phyloP scores from a whole-genome alignment of 352 stramenopile genomes.

The Phytopythium litorale region DNA sequence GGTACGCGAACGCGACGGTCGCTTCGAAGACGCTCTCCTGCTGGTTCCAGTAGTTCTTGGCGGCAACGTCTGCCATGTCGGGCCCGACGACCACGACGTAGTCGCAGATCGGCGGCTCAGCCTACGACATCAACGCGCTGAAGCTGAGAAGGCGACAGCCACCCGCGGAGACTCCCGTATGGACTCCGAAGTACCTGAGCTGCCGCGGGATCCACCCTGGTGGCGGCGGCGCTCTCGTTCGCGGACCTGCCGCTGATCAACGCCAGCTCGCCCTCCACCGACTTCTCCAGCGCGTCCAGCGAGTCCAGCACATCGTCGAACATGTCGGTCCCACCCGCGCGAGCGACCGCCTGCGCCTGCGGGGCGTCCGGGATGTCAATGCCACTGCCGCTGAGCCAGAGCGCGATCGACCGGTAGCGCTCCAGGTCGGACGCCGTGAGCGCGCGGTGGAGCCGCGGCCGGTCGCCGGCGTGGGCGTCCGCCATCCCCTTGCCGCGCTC shows the following conservation, averaged over 20 bases:
- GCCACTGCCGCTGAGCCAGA: constrained; percentile 35
- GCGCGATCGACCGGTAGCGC: constrained; percentile 37
- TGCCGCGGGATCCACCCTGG: neutral
- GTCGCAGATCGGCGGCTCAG: constrained; percentile 24
- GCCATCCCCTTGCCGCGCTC: constrained; percentile 13
- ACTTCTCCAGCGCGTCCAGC: constrained; percentile 34
- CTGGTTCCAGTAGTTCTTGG: constrained; percentile 37
- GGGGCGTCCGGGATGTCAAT: constrained; percentile 26
- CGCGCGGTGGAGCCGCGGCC: constrained; percentile 6
- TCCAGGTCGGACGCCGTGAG: constrained; percentile 38
- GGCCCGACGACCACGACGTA: constrained; percentile 46
- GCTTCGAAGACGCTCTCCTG: constrained; percentile 47
- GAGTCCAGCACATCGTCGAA: constrained; percentile 50
- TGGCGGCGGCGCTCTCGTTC: neutral
- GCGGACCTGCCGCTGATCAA: neutral
- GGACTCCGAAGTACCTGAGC: neutral
- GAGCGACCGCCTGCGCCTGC: neutral
- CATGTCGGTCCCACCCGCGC: constrained; percentile 7
- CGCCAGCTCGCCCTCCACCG: constrained; percentile 31
- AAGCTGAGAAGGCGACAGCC: neutral
- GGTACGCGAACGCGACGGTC: constrained; percentile 56
- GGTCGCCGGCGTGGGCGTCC: neutral
- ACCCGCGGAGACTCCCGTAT: neutral
- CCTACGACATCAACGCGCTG: neutral
- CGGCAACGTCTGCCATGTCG: constrained; percentile 40